Percentiles rank a stretch among this genome's conserved stretches.
Conservation (phyloP, 495 filamentous ascomycete species). For the Penicillium lagena region DNA sequence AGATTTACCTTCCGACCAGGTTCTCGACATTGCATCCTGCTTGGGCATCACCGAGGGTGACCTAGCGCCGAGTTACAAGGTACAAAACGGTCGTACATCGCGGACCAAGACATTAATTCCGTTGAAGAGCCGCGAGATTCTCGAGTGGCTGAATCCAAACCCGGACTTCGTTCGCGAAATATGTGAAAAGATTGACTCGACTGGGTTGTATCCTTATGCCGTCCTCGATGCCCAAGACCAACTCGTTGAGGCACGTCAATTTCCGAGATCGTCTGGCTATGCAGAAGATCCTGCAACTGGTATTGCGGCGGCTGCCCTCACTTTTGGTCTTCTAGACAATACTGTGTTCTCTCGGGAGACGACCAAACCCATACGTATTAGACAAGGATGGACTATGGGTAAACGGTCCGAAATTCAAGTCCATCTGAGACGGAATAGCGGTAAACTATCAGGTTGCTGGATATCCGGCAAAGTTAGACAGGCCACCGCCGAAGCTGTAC, state of each 20-base stretch:
- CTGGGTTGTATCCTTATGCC: conserved; percentile 6
- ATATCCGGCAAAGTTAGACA: neutral
- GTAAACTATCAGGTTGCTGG: neutral
- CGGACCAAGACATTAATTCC: conserved; percentile 7
- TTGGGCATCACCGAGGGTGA: neutral
- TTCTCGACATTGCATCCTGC: neutral
- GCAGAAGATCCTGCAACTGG: conserved; percentile 7
- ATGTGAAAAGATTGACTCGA: conserved; percentile 3
- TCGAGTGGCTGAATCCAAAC: neutral
- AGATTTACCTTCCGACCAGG: neutral
- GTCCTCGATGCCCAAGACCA: neutral
- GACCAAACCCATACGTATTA: neutral
- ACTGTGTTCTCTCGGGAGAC: neutral
- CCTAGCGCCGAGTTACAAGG: neutral
- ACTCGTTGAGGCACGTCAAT: conserved; percentile 5
- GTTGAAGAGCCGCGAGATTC: neutral
- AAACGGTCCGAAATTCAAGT: conserved; percentile 5
- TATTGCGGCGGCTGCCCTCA: conserved; percentile 5
- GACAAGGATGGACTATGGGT: conserved; percentile 5
- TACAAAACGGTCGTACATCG: conserved; percentile 3
- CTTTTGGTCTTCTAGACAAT: conserved; percentile 1
- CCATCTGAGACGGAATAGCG: neutral
- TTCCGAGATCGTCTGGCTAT: conserved; percentile 3
- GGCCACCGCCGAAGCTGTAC: neutral
- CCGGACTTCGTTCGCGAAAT: neutral